phyloP scores from a whole-genome alignment of 2,329 filamentous ascomycete species.

The Trichoderma koningii region DNA sequence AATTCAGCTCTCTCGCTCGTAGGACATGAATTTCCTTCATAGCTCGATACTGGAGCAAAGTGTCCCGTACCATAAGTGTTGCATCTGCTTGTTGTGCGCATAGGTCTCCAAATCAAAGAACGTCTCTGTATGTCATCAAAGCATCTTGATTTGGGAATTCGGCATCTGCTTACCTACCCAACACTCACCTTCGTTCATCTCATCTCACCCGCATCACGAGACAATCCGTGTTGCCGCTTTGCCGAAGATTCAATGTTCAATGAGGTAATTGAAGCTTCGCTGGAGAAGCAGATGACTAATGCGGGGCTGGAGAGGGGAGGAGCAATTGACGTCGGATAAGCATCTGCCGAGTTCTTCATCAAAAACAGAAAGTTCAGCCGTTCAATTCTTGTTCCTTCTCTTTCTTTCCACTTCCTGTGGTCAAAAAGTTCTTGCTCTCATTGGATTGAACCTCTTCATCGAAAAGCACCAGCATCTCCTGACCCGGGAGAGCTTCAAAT shows the following conservation, averaged over 20 bases:
- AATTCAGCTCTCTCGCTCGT: no score
- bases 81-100: no score
- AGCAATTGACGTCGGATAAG: conserved; percentile 11
- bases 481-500: neutral
- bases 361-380: neutral
- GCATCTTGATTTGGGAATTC: no score
- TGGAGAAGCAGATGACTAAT: conserved; percentile 11
- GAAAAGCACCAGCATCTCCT: neutral
- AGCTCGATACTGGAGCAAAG: no score
- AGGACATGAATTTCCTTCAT: no score
- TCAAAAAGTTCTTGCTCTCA: neutral
- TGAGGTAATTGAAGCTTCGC: conserved; percentile 1
- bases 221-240: conserved; percentile 1
- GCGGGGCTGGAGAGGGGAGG: conserved; percentile 9
- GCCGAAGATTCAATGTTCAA: neutral
- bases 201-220: neutral
- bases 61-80: no score
- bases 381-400: neutral
- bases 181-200: neutral
- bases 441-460: neutral
- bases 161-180: no score
- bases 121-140: no score
- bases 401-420: neutral
- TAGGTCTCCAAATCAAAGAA: no score
- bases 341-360: neutral